Evolutionary conservation across 352 stramenopile species (phyloP), one percentile per base, ranked within the genome.

Genomic region (Elongisporangium undulatum): DNA sequence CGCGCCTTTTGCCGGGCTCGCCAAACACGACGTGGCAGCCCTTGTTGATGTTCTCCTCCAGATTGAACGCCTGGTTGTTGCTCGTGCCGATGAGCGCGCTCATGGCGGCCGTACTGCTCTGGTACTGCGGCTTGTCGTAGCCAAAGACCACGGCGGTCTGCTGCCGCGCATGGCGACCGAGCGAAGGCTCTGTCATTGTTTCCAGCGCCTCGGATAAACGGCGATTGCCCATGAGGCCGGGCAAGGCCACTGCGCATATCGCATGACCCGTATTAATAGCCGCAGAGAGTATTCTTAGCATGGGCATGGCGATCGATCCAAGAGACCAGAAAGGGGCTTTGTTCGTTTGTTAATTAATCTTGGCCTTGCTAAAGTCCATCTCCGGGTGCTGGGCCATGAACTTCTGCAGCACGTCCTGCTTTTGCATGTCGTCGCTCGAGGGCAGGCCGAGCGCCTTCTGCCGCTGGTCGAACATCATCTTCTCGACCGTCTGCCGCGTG

Each of bases 291-390:
- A 51, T 51, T 51, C 6, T 23, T 23, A 51, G 20, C 20, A 51
- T 23, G 6, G 5, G 16, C 20, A 22, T n/a, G 20, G 48, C 7
- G 6, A 50, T 21, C 8, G 5, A 50, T 50, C 16, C 45, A 17
- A 50, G 16, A 8, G 45, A 12, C 9, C 20, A 23, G 48, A 21
- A 9, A 51, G 3, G 5, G 9, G 9, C 17, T 6, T 22, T 41
- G 4, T n/a, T n/a, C n/a, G n/a, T n/a, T 55, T 41, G 45, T 84
- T 85, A 98, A 62, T 85, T 96, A 64, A 99, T 93, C 72, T 99
- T 99, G 58, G 97, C 97, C 62, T 99, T 98, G 71, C 78, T 97
- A 68, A 99, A 99, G 74, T 99, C 97, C 92, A 99, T 99, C 75
- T 99, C 97, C 0, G 97, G 97, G 85, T 99, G 97, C 68, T 97